Evolutionary conservation across 352 stramenopile genomes (phyloP), one percentile per base, ranked within the genome.

Genomic region (Thraustotheca clavata): DNA sequence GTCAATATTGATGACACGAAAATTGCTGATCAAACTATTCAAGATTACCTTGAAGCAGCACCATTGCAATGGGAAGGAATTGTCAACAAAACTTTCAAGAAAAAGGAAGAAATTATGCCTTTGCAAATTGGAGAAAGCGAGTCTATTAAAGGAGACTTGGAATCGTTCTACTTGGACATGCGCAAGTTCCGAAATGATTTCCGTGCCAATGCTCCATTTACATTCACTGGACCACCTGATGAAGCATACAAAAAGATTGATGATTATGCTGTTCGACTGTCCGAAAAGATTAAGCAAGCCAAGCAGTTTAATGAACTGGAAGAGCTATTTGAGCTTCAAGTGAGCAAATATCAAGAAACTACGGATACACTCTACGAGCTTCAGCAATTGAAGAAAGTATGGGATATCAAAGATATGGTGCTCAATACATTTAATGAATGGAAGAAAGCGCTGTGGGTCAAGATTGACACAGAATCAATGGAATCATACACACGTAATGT

Each of bases 81-180:
- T n/a, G 91, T 98, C 29, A 98, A 98, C 73, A 97, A 98, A 70
- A 98, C 94, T 20, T 98, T 98, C 72, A 96, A 96, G 69, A 98
- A 98, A 70, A 98, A 98, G 63, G 96, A 99, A 73, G 92, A 98
- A 68, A 98, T 99, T 62, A 85, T 98, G 76, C 94, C 94, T 4
- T 79, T 98, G 40, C 95, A 99, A 77, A 98, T 98, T 83, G 77
- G 90, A 16, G 92, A 98, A 60, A 91, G 98, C 12, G 89, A 97
- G 61, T 83, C 80, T 26, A 96, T 98, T 62, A 98, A 97, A 63
- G 73, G 89, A 38, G 89, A 98, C 22, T 74, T 98, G 0, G 93
- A 98, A 68, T 77, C 90, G 7, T 98, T 98, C 72, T 97, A 96
- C 71, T 59, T 89, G 22, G 79, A 90, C 11, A 97, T 98, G 77